Evolutionary conservation across 495 filamentous ascomycete species (phyloP).

Genomic region (Haplographium delicatum): DNA sequence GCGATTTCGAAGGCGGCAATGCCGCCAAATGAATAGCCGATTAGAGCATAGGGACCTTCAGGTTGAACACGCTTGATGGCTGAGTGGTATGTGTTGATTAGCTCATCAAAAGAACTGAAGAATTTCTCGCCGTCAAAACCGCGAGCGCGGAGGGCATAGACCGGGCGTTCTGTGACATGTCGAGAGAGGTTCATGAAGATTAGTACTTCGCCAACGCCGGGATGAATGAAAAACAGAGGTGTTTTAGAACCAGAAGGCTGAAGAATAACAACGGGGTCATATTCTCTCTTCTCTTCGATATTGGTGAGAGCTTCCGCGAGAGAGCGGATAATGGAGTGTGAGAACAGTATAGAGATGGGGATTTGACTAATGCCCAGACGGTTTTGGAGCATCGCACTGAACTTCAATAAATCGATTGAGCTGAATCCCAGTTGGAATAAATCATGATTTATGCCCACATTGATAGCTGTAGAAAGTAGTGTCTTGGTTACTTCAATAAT

Average conservation of each 20-base stretch:
- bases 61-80: slow-evolving; percentile 44
- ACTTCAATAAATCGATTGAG: slow-evolving; percentile 40
- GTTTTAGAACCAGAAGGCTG: slow-evolving; percentile 32
- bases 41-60: slow-evolving; percentile 49
- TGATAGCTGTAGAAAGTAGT: slow-evolving; percentile 23
- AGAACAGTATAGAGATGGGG: slow-evolving; percentile 36
- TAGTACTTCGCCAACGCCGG: slow-evolving; percentile 51
- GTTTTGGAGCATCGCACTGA: slow-evolving; percentile 24
- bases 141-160: slow-evolving; percentile 49
- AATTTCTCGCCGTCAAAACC: slow-evolving; percentile 28
- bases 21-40: slow-evolving; percentile 49
- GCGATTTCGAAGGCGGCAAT: slow-evolving; percentile 52
- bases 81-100: slow-evolving; percentile 34
- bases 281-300: slow-evolving; percentile 20
- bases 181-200: slow-evolving; percentile 49
- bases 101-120: slow-evolving; percentile 12
- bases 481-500: slow-evolving; percentile 7
- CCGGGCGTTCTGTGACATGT: slow-evolving; percentile 41
- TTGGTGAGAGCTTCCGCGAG: slow-evolving; percentile 30
- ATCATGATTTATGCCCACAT: slow-evolving; percentile 27
- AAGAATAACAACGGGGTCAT: slow-evolving; percentile 44
- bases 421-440: slow-evolving; percentile 40
- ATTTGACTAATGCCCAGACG: slow-evolving; percentile 18
- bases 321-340: slow-evolving; percentile 32
- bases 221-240: slow-evolving; percentile 54